phyloP scores from a whole-genome alignment of 2,329 filamentous ascomycete genomes.

The Daldinia eschscholtzii region DNA sequence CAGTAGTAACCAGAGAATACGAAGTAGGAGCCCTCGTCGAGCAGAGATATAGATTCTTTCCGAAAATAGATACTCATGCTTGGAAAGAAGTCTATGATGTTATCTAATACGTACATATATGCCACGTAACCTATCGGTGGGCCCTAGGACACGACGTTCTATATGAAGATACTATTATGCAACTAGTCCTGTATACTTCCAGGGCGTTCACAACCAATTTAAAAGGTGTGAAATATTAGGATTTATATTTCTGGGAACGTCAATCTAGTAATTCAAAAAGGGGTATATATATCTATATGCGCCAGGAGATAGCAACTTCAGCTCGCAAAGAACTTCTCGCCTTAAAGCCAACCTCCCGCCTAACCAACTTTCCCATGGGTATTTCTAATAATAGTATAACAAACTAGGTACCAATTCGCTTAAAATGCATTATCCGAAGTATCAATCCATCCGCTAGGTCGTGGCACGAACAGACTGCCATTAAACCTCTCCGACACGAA shows the following conservation, averaged over 20 bases:
- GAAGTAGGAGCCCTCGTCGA: conserved; percentile 45
- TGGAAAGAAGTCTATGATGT: neutral
- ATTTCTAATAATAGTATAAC: conserved; percentile 7
- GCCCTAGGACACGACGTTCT: neutral
- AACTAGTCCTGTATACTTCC: neutral
- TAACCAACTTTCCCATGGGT: neutral
- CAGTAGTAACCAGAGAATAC: conserved; percentile 34
- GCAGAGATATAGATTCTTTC: conserved; percentile 6
- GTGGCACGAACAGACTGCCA: conserved; percentile 1
- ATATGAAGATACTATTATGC: neutral
- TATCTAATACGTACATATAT: neutral
- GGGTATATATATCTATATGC: neutral
- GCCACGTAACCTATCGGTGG: neutral
- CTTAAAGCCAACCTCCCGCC: neutral
- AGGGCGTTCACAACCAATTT: neutral
- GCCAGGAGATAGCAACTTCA: neutral
- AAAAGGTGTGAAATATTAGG: neutral
- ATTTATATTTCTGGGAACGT: neutral
- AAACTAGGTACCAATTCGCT: neutral
- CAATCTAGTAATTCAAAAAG: neutral
- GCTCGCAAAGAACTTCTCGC: neutral
- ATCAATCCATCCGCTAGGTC: conserved; percentile 8
- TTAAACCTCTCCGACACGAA: conserved; percentile 2
- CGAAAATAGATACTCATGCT: neutral
- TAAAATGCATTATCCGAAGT: conserved; percentile 7